Evolutionary conservation across 495 filamentous ascomycete genomes (phyloP).

Genomic region (Penicillium nucicola): DNA sequence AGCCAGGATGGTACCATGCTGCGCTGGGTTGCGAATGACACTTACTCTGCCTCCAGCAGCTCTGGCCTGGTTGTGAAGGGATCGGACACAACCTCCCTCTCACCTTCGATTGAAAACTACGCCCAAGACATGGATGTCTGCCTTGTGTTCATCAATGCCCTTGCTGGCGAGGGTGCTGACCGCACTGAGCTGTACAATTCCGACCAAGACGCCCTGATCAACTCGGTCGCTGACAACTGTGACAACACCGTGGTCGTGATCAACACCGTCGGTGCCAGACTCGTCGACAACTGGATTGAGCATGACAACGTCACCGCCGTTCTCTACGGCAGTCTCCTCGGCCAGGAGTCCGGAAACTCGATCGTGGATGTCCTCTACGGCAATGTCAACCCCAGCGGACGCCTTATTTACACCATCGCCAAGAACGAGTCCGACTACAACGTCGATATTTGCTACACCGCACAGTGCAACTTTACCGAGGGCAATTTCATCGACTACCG

Average conservation of each 20-base stretch:
- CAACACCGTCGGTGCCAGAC: conserved; percentile 31
- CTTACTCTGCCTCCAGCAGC: conserved; percentile 32
- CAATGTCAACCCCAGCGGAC: conserved; percentile 40
- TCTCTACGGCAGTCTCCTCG: conserved; percentile 71
- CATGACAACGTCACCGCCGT: conserved; percentile 68
- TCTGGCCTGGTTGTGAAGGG: conserved; percentile 10
- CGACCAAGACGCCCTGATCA: conserved; percentile 52
- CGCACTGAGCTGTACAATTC: conserved; percentile 47
- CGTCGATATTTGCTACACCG: conserved; percentile 6
- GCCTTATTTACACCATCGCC: conserved; percentile 75
- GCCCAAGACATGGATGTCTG: conserved; percentile 60
- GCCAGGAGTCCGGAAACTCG: conserved; percentile 78
- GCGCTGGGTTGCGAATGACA: conserved; percentile 38
- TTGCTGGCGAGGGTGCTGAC: conserved; percentile 57
- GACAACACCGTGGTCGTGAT: conserved; percentile 65
- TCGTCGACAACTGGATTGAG: conserved; percentile 42
- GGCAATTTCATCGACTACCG: conserved; percentile 56
- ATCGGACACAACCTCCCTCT: conserved; percentile 11
- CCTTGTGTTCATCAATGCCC: conserved; percentile 55
- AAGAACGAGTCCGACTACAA: conserved; percentile 64
- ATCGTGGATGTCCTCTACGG: conserved; percentile 75
- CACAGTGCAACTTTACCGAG: conserved; percentile 48
- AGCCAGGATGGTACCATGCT: conserved; percentile 48
- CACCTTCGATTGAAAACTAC: conserved; percentile 11
- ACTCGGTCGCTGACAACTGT: conserved; percentile 53